A percentile compares a stretch with the other conserved stretches of the same genome.
These are phyloP conservation scores for Phytopythium mirpurense DNA, from an alignment of 352 stramenopile genomes.

Conservation along the genomic window DNA sequence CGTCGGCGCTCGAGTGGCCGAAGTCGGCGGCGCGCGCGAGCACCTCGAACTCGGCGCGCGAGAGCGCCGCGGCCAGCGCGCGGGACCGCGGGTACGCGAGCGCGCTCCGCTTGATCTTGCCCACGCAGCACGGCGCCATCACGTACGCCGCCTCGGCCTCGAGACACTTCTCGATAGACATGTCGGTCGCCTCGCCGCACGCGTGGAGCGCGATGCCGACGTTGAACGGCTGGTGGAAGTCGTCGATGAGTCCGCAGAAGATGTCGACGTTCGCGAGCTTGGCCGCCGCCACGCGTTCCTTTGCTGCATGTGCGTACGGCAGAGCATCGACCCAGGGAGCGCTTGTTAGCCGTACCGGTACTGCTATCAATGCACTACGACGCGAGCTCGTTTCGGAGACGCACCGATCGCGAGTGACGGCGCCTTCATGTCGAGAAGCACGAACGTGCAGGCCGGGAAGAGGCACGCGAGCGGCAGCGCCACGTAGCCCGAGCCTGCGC, in stretches of 20 bases:
- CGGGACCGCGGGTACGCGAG: constrained; percentile 58
- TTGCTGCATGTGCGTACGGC: too few species aligned
- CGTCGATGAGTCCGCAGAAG: constrained; percentile 73
- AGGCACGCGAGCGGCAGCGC: constrained; percentile 67
- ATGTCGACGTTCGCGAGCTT: constrained; percentile 64
- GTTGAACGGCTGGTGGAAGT: constrained; percentile 60
- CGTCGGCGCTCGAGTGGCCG: constrained; percentile 38
- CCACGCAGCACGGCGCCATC: constrained; percentile 74
- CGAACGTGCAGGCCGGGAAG: constrained; percentile 69
- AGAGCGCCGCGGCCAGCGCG: constrained; percentile 30
- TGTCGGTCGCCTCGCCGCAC: constrained; percentile 78
- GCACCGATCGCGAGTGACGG: constrained; percentile 70
- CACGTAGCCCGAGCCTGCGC: constrained; percentile 70
- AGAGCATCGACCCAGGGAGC: too few species aligned
- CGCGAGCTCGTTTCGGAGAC: background rate
- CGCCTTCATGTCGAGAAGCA: constrained; percentile 76
- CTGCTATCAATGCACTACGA: too few species aligned
- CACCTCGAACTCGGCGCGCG: constrained; percentile 69
- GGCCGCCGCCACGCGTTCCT: constrained; percentile 56
- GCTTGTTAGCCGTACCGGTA: too few species aligned
- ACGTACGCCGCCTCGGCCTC: constrained; percentile 56
- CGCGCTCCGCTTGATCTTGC: constrained; percentile 68
- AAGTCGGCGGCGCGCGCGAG: constrained; percentile 76
- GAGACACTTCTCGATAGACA: constrained; percentile 77
- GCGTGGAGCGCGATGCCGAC: constrained; percentile 79